Evolutionary conservation across 2,329 filamentous ascomycete species (phyloP).

Genomic region (Alternaria hordeiaustralica): DNA sequence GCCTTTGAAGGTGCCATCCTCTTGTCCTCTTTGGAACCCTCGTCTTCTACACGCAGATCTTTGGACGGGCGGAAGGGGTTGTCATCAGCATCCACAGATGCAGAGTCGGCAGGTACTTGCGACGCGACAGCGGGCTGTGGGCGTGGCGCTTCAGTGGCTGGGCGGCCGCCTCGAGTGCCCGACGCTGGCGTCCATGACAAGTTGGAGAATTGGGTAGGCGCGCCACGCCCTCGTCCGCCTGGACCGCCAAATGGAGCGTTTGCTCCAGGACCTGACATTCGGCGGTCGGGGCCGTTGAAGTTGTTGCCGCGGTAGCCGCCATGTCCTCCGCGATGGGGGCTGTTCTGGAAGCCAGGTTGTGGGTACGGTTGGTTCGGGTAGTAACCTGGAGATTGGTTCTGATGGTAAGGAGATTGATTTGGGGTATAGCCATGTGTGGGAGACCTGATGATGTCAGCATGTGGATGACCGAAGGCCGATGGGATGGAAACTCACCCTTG

Average conservation of each 20-base stretch:
- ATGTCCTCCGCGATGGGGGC: constrained; percentile 60
- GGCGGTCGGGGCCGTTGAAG: constrained; percentile 49
- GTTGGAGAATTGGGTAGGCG: constrained; percentile 65
- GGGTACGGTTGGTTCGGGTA: constrained; percentile 62
- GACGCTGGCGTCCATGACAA: constrained; percentile 72
- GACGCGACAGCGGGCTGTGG: constrained; percentile 25
- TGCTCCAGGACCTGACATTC: constrained; percentile 53
- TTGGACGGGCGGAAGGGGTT: constrained; percentile 69
- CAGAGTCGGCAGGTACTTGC: constrained; percentile 27
- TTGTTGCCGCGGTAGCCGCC: constrained; percentile 65
- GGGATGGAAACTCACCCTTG: constrained; percentile 56
- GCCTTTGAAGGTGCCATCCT: constrained; percentile 63
- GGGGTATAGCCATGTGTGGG: constrained; percentile 64
- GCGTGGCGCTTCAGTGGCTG: constrained; percentile 47
- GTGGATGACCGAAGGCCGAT: not conserved
- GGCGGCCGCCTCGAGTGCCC: constrained; percentile 60
- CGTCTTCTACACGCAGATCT: constrained; percentile 70
- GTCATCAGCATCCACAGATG: constrained; percentile 61
- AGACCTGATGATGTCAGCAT: constrained; percentile 47
- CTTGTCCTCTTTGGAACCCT: constrained; percentile 57
- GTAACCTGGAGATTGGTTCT: constrained; percentile 51
- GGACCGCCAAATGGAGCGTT: constrained; percentile 49
- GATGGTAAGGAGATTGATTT: constrained; percentile 61
- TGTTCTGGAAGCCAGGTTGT: constrained; percentile 59
- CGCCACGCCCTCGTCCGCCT: constrained; percentile 61